Conservation (phyloP, 1,139 yeast species). For the Saccharomyces hybrid region DNA sequence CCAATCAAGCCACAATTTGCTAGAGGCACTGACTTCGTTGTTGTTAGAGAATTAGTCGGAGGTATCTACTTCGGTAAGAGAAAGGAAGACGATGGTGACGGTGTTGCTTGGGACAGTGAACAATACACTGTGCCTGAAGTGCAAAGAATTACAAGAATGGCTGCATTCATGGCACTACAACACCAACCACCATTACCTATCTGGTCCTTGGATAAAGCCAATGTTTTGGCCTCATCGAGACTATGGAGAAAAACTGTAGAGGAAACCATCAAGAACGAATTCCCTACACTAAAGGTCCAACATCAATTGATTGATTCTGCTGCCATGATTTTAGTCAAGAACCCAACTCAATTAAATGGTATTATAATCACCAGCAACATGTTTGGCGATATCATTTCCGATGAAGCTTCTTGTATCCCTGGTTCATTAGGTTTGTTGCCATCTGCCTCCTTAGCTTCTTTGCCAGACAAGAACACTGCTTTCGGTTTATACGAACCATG, state of each 20-base stretch:
- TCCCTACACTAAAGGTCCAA: constrained; percentile 76
- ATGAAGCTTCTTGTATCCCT: constrained; percentile 95
- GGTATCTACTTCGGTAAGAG: constrained; percentile 97
- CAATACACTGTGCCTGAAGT: constrained; percentile 85
- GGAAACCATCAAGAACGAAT: constrained; percentile 72
- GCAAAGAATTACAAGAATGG: constrained; percentile 93
- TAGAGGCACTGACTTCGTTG: constrained; percentile 81
- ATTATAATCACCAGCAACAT: constrained; percentile 85
- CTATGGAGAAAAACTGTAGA: constrained; percentile 93
- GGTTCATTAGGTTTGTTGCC: constrained; percentile 94
- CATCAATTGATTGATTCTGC: constrained; percentile 97
- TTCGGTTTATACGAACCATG: constrained; percentile 97
- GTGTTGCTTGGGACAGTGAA: constrained; percentile 90
- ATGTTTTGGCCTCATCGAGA: constrained; percentile 91
- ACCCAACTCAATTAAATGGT: constrained; percentile 86
- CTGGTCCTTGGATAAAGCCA: constrained; percentile 96
- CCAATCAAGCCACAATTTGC: constrained; percentile 82
- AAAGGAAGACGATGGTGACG: constrained; percentile 79
- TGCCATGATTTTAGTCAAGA: constrained; percentile 91
- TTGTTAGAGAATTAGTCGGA: constrained; percentile 93
- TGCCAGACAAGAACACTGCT: constrained; percentile 89
- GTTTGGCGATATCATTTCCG: constrained; percentile 97
- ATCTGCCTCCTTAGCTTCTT: constrained; percentile 89
- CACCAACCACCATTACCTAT: constrained; percentile 87
- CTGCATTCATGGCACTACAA: constrained; percentile 92